Percentiles rank a stretch among this genome's conserved stretches.
Conservation (phyloP, 2,329 filamentous ascomycete species). For the Beauveria asiatica region DNA sequence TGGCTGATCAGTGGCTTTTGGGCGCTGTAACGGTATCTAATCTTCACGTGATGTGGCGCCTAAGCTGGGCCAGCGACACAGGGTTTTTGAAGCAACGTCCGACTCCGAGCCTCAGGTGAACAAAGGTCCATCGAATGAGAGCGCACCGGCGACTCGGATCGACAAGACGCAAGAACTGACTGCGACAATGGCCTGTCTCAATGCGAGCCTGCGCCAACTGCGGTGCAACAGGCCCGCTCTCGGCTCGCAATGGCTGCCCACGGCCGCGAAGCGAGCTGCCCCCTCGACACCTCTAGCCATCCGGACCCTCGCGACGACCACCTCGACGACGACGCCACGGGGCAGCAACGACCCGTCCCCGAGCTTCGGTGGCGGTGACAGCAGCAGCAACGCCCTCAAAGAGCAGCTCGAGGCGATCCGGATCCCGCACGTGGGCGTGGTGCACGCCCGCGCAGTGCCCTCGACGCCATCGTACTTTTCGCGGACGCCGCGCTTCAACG, state of each 20-base stretch:
- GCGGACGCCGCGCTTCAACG: conserved; percentile 74
- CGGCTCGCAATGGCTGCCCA: conserved; percentile 22
- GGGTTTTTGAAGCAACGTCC: conserved; percentile 10
- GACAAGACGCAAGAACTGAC: background rate
- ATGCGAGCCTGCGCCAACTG: conserved; percentile 27
- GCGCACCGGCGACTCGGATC: background rate
- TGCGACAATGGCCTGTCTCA: conserved; percentile 27
- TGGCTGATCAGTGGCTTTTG: conserved; percentile 16
- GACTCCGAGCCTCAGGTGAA: background rate
- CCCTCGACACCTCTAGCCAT: conserved; percentile 10
- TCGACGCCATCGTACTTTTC: conserved; percentile 93
- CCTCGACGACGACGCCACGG: background rate
- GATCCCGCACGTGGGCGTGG: conserved; percentile 24
- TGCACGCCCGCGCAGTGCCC: conserved; percentile 67
- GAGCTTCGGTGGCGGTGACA: conserved; percentile 9
- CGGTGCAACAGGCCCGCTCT: conserved; percentile 25
- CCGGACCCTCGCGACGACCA: conserved; percentile 2
- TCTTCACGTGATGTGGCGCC: conserved; percentile 19
- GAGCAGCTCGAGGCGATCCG: conserved; percentile 18
- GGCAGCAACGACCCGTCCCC: background rate
- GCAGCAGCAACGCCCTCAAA: conserved; percentile 12
- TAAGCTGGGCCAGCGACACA: conserved; percentile 2
- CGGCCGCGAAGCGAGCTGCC: background rate
- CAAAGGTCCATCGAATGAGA: conserved; percentile 3
- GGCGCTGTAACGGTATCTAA: conserved; percentile 9